Conservation (phyloP, 768 basidiomycete species). For the Collybiopsis confluens region DNA sequence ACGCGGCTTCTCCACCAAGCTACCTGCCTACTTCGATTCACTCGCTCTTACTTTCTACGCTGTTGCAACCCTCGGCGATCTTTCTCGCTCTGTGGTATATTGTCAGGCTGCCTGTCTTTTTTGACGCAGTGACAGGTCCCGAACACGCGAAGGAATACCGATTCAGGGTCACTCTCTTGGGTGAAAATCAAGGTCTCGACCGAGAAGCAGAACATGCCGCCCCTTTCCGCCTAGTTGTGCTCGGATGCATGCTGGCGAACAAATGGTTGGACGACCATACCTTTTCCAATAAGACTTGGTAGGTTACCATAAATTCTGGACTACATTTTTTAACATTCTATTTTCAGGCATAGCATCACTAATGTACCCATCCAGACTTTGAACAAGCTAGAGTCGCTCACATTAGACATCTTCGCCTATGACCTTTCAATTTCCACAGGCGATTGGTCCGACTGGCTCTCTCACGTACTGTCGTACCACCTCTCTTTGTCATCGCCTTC, state of each 20-base stretch:
- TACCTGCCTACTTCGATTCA: conserved; percentile 62
- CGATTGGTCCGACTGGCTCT: conserved; percentile 72
- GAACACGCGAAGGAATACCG: conserved; percentile 56
- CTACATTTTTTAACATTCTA: conserved; percentile 8
- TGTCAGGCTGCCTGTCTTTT: conserved; percentile 66
- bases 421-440: conserved; percentile 62
- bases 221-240: conserved; percentile 69
- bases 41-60: conserved; percentile 70
- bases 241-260: conserved; percentile 83
- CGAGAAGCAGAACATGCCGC: conserved; percentile 53
- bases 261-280: conserved; percentile 90
- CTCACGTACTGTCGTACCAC: conserved; percentile 62
- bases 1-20: conserved; percentile 43
- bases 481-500: conserved; percentile 52
- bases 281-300: conserved; percentile 89
- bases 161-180: conserved; percentile 63
- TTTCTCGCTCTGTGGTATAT: conserved; percentile 83
- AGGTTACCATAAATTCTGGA: conserved; percentile 21
- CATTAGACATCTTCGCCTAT: conserved; percentile 66
- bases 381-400: conserved; percentile 68
- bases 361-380: conserved; percentile 65
- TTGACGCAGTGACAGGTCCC: conserved; percentile 47
- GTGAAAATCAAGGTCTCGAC: conserved; percentile 41
- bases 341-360: conserved; percentile 72
- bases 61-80: conserved; percentile 78